These are phyloP conservation scores for Meira miltonrushii DNA, from an alignment of 1,284 basidiomycete genomes.

Conservation along the genomic window DNA sequence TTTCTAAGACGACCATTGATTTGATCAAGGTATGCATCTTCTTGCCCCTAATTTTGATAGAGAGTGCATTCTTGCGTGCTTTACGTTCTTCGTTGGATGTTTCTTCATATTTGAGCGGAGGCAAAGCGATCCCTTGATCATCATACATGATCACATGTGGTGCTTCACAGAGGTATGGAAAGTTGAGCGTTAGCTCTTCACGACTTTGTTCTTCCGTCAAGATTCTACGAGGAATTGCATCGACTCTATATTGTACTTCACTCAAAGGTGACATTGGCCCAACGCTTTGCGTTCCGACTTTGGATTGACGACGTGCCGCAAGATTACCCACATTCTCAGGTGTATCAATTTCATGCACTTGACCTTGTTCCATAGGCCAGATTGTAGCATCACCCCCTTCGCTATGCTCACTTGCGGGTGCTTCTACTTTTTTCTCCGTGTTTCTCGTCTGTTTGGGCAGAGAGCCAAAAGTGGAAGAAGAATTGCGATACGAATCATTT, in stretches of 20 bases:
- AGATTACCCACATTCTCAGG: too few species aligned
- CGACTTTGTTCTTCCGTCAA: slow-evolving; percentile 12
- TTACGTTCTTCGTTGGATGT: slow-evolving; percentile 29
- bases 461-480: too few species aligned
- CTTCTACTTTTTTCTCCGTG: too few species aligned
- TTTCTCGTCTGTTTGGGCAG: too few species aligned
- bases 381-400: too few species aligned
- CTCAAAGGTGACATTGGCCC: too few species aligned
- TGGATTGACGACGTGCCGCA: too few species aligned
- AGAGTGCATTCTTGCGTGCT: slow-evolving; percentile 24
- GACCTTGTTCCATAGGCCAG: too few species aligned
- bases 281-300: too few species aligned
- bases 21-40: slow-evolving; percentile 35
- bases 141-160: slow-evolving; percentile 23
- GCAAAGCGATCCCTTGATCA: slow-evolving; percentile 29
- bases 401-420: too few species aligned
- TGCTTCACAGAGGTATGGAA: slow-evolving; percentile 27
- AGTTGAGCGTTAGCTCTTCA: slow-evolving; percentile 16
- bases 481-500: too few species aligned
- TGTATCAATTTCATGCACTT: too few species aligned
- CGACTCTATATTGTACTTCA: neutral
- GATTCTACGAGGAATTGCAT: neutral
- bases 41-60: slow-evolving; percentile 23
- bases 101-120: slow-evolving; percentile 37
- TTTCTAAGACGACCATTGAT: slow-evolving; percentile 40